Percentiles rank a stretch among this genome's conserved stretches.
Conservation (phyloP, 2,329 filamentous ascomycete genomes). For the Aspergillus novofumigatus region DNA sequence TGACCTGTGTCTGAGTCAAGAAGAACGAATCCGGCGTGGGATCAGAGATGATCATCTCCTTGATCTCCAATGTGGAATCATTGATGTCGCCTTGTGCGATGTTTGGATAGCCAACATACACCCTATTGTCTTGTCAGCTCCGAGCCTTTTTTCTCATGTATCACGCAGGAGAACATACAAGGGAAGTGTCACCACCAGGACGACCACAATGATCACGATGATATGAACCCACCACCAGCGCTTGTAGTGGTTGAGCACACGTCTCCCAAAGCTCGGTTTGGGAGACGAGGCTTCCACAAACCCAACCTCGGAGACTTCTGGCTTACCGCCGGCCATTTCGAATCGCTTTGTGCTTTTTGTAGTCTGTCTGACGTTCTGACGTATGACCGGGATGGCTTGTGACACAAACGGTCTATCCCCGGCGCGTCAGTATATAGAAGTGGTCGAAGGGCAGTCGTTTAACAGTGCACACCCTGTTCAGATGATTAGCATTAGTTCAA, state of each 20-base stretch:
- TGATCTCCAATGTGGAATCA: conserved; percentile 48
- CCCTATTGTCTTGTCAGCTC: conserved; percentile 29
- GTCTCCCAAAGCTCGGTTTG: conserved; percentile 23
- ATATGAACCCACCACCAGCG: conserved; percentile 54
- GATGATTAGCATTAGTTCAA: not conserved
- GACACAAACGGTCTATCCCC: not conserved
- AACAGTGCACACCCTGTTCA: not conserved
- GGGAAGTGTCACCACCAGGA: conserved; percentile 53
- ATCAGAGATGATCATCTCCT: conserved; percentile 47
- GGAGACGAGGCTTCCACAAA: conserved; percentile 3
- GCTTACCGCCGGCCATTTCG: conserved; percentile 20
- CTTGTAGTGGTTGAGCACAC: conserved; percentile 33
- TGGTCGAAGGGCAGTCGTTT: not conserved
- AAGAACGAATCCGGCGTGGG: conserved; percentile 48
- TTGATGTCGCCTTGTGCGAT: conserved; percentile 55
- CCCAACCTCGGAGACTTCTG: conserved; percentile 18
- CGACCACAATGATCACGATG: conserved; percentile 47
- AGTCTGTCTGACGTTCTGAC: not conserved
- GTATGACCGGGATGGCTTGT: not conserved
- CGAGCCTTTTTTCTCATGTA: not conserved
- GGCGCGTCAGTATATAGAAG: not conserved
- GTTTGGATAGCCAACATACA: conserved; percentile 57
- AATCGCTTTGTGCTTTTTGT: not conserved
- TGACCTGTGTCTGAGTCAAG: conserved; percentile 46
- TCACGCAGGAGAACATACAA: conserved; percentile 43